Conservation (phyloP, 2,329 filamentous ascomycete species). For the Talaromyces atroroseus region DNA sequence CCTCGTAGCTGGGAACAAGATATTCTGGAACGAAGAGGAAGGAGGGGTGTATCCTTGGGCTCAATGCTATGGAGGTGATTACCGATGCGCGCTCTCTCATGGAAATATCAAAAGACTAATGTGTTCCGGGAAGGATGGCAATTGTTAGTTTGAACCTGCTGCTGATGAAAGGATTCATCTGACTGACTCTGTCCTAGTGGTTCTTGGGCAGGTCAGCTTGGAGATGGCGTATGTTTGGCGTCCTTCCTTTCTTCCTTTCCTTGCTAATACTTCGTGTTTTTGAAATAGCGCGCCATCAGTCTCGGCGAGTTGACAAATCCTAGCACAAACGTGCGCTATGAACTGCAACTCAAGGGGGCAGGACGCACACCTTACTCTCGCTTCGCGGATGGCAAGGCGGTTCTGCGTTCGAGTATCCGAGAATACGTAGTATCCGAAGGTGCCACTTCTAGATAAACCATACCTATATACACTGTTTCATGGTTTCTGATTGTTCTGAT, state of each 20-base stretch:
- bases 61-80: conserved; percentile 82
- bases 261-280: conserved; percentile 1
- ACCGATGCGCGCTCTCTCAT: not conserved
- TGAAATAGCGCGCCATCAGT: conserved; percentile 70
- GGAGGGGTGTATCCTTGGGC: conserved; percentile 95
- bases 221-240: conserved; percentile 61
- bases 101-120: conserved; percentile 16
- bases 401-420: conserved; percentile 83
- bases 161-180: not conserved
- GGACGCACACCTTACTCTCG: conserved; percentile 90
- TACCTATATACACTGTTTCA: not conserved
- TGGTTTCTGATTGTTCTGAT: not conserved
- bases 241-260: not conserved
- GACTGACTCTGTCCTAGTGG: conserved; percentile 44
- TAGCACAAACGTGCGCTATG: conserved; percentile 65
- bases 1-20: conserved; percentile 73
- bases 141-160: conserved; percentile 35
- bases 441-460: conserved; percentile 16
- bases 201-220: conserved; percentile 91
- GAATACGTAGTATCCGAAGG: conserved; percentile 92
- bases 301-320: conserved; percentile 85
- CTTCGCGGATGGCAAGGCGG: conserved; percentile 93
- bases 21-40: conserved; percentile 67
- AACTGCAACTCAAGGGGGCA: conserved; percentile 91
- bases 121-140: conserved; percentile 42